Conservation (phyloP, 2,329 filamentous ascomycete genomes). For the Colletotrichum zoysiae region DNA sequence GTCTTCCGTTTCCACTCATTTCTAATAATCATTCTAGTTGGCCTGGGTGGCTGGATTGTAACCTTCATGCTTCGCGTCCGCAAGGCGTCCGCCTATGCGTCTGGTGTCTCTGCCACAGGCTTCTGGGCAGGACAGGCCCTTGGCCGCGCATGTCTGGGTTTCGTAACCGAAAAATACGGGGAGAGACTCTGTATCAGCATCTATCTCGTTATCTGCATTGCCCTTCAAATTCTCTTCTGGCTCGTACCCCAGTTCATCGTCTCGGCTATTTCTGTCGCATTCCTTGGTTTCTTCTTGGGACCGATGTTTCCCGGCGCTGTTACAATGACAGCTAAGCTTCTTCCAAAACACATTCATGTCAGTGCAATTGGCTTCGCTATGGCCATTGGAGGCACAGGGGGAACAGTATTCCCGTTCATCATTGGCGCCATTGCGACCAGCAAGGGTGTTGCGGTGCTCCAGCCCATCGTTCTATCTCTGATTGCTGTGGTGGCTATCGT, state of each 20-base stretch:
- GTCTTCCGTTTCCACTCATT: no score
- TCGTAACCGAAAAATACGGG: slow-evolving; percentile 76
- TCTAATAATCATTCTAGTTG: slow-evolving; percentile 55
- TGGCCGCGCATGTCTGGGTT: slow-evolving; percentile 75
- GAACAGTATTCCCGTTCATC: slow-evolving; percentile 71
- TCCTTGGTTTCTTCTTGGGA: slow-evolving; percentile 81
- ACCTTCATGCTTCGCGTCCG: slow-evolving; percentile 83
- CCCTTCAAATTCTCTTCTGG: slow-evolving; percentile 70
- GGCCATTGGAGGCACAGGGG: slow-evolving; percentile 78
- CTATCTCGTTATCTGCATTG: slow-evolving; percentile 73
- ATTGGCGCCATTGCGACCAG: slow-evolving; percentile 71
- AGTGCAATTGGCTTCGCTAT: slow-evolving; percentile 80
- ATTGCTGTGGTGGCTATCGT: slow-evolving; percentile 52
- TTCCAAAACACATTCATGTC: slow-evolving; percentile 78
- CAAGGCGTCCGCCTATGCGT: slow-evolving; percentile 72
- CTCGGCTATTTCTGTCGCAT: slow-evolving; percentile 70
- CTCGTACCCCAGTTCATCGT: slow-evolving; percentile 71
- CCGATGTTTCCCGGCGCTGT: slow-evolving; percentile 80
- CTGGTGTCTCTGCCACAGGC: slow-evolving; percentile 79
- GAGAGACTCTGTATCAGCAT: slow-evolving; percentile 71
- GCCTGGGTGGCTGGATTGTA: slow-evolving; percentile 83
- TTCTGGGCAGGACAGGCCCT: slow-evolving; percentile 85
- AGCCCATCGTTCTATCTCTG: slow-evolving; percentile 62
- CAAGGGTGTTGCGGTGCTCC: slow-evolving; percentile 62
- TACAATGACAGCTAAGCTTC: slow-evolving; percentile 77